A percentile compares a stretch with the other conserved stretches of the same genome.
Evolutionary conservation across 2,329 filamentous ascomycete genomes (phyloP).

Genomic region (Domatiomyces globalis): DNA sequence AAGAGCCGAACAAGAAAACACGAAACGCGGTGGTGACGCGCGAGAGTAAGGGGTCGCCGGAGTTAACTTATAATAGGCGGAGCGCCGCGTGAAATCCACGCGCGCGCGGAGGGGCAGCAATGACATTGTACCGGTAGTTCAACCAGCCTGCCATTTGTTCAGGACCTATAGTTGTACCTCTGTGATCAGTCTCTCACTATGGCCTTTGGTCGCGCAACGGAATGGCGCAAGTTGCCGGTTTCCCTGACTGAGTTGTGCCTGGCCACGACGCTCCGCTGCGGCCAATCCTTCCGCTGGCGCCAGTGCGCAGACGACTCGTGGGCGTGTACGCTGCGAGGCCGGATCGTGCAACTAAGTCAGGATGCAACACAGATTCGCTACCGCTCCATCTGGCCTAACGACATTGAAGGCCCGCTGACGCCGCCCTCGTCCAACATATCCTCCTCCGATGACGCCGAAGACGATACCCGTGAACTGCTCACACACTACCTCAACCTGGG

Average conservation of each 20-base stretch:
- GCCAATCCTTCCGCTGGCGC: slow-evolving; percentile 88
- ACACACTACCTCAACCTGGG: slow-evolving; percentile 76
- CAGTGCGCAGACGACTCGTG: slow-evolving; percentile 69
- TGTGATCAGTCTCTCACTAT: not conserved
- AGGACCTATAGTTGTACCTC: too few relatives aligned
- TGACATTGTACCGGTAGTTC: not conserved
- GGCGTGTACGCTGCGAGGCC: slow-evolving; percentile 76
- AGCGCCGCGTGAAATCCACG: too few relatives aligned
- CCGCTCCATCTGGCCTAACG: slow-evolving; percentile 46
- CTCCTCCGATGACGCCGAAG: slow-evolving; percentile 27
- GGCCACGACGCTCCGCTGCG: slow-evolving; percentile 84
- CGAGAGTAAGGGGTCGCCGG: too few relatives aligned
- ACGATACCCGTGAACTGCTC: slow-evolving; percentile 58
- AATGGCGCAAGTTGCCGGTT: slow-evolving; percentile 79
- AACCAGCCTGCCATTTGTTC: not conserved
- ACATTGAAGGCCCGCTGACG: slow-evolving; percentile 22
- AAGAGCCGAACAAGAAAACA: not conserved
- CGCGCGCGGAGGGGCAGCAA: too few relatives aligned
- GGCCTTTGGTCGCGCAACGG: slow-evolving; percentile 40
- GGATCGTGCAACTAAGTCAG: slow-evolving; percentile 73
- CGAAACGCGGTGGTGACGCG: not conserved
- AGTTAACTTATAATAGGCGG: not conserved
- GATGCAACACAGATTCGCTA: slow-evolving; percentile 69
- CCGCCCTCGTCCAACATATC: slow-evolving; percentile 27
- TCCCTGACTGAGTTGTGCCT: slow-evolving; percentile 78